Percentiles rank a stretch among this genome's conserved stretches.
Conservation (phyloP, 805 yeast species). For the Schizosaccharomyces octosporus region DNA sequence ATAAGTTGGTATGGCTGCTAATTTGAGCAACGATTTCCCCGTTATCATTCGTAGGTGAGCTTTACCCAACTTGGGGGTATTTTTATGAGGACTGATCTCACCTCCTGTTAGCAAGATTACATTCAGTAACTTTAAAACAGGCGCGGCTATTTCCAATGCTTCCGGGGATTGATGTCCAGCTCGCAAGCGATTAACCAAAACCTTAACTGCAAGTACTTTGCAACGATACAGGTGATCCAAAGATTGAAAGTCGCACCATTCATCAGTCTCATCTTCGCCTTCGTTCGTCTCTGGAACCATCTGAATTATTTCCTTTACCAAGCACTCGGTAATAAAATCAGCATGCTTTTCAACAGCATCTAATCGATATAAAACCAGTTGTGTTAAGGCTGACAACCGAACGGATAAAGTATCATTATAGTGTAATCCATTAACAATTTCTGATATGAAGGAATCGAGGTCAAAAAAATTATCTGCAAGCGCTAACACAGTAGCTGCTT, state of each 20-base stretch:
- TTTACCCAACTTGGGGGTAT: not conserved
- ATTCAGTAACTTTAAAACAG: not conserved
- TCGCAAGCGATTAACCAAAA: not conserved
- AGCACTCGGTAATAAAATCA: not conserved
- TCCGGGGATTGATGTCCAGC: not conserved
- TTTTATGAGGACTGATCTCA: not conserved
- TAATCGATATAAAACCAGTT: not conserved
- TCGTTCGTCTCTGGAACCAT: not conserved
- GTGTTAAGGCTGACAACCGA: not conserved
- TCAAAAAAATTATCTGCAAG: not conserved
- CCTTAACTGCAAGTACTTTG: not conserved
- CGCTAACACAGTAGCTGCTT: not conserved
- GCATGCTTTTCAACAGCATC: not conserved
- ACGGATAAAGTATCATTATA: not conserved
- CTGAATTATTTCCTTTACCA: not conserved
- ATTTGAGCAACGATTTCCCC: not conserved
- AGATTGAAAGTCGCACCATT: not conserved
- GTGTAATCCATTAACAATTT: not conserved
- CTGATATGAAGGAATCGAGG: not conserved
- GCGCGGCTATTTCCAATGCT: not conserved
- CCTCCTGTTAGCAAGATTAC: not conserved
- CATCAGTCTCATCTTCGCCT: not conserved
- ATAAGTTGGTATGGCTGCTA: not conserved
- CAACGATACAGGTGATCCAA: not conserved
- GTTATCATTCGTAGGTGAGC: not conserved